A percentile compares a stretch with the other conserved stretches of the same genome.
Evolutionary conservation across 2,329 filamentous ascomycete species (phyloP).

Genomic region (Fusarium sp.): DNA sequence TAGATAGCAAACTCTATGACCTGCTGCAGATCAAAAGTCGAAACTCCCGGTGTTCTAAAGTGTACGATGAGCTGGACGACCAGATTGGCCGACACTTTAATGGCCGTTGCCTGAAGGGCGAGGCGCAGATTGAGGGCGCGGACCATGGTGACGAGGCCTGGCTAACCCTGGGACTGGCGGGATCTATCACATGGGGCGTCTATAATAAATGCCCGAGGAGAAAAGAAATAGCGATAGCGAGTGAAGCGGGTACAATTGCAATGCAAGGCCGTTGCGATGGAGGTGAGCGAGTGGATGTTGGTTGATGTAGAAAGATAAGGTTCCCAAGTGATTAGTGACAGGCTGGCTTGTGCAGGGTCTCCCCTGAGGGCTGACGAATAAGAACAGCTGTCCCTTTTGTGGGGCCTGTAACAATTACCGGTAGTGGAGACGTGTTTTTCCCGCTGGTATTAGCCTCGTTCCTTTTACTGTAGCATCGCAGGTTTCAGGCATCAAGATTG

Average conservation of each 20-base stretch:
- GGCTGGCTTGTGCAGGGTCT: slow-evolving; percentile 40
- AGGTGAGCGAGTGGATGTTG: slow-evolving; percentile 1
- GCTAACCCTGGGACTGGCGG: slow-evolving; percentile 3
- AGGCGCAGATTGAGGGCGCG: slow-evolving; percentile 51
- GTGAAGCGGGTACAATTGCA: slow-evolving; percentile 6
- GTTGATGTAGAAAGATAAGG: slow-evolving; percentile 3
- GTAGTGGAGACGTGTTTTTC: background rate
- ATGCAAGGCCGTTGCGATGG: slow-evolving; percentile 3
- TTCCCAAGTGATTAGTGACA: slow-evolving; percentile 38
- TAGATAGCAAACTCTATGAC: slow-evolving; percentile 56
- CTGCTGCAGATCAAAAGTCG: slow-evolving; percentile 53
- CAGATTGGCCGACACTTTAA: slow-evolving; percentile 54
- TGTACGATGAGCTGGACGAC: slow-evolving; percentile 50
- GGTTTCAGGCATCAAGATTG: background rate
- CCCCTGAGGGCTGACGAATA: slow-evolving; percentile 30
- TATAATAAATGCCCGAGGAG: slow-evolving; percentile 15
- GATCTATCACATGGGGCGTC: slow-evolving; percentile 16
- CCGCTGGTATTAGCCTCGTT: slow-evolving; percentile 16
- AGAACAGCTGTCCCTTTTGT: slow-evolving; percentile 44
- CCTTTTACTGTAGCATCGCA: slow-evolving; percentile 3
- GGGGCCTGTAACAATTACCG: slow-evolving; percentile 10
- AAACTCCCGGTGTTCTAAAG: slow-evolving; percentile 35
- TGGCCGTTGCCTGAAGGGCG: slow-evolving; percentile 50
- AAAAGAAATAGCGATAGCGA: background rate
- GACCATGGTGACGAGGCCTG: slow-evolving; percentile 40